phyloP scores from a whole-genome alignment of 2,329 filamentous ascomycete genomes.

The Pochonia chlamydosporia region DNA sequence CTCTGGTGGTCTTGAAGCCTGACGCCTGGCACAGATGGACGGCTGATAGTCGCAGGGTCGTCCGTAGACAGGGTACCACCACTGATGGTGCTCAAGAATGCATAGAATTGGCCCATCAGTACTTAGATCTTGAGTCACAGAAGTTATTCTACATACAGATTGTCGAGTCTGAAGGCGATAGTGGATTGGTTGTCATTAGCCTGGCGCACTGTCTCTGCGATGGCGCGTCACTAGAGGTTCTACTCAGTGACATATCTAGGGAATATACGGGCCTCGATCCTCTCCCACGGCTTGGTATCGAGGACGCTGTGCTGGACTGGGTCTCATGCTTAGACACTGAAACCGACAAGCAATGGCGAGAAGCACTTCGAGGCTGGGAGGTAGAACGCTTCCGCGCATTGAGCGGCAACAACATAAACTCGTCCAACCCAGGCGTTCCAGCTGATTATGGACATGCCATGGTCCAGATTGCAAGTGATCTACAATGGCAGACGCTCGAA shows the following conservation, averaged over 20 bases:
- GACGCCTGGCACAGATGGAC: constrained; percentile 7
- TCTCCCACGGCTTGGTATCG: constrained; percentile 11
- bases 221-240: constrained; percentile 26
- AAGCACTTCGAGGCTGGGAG: constrained; percentile 14
- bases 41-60: background rate
- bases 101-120: constrained; percentile 13
- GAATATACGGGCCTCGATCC: constrained; percentile 9
- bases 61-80: constrained; percentile 11
- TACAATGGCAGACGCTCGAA: constrained; percentile 10
- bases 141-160: constrained; percentile 6
- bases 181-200: constrained; percentile 20
- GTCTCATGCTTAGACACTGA: constrained; percentile 8
- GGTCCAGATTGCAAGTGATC: constrained; percentile 9
- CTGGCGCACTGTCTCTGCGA: constrained; percentile 32
- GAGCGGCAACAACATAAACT: constrained; percentile 14
- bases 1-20: constrained; percentile 22
- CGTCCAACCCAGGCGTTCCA: background rate
- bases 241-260: constrained; percentile 24
- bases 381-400: constrained; percentile 14
- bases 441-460: constrained; percentile 3
- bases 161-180: background rate
- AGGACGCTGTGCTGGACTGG: constrained; percentile 11
- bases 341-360: constrained; percentile 10
- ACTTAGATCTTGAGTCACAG: constrained; percentile 15
- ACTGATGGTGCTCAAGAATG: constrained; percentile 9